Conservation (phyloP, 306 rosid species). For the Morella rubra region DNA sequence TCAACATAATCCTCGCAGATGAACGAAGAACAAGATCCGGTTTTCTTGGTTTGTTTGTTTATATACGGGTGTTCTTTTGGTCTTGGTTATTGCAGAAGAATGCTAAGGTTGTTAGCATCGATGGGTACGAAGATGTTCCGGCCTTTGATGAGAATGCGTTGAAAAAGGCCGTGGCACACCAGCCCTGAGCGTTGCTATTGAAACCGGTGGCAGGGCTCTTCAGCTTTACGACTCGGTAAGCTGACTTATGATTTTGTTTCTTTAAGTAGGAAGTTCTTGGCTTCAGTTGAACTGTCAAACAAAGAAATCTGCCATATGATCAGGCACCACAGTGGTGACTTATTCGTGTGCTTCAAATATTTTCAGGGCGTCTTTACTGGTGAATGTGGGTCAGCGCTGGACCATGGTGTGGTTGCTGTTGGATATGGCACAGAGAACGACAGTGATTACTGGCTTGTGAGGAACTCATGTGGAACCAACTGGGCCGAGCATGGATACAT, state of each 20-base stretch:
- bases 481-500: slow-evolving; percentile 95
- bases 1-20: not conserved
- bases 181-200: slow-evolving; percentile 64
- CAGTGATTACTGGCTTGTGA: slow-evolving; percentile 83
- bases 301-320: no score
- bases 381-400: slow-evolving; percentile 58
- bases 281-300: no score
- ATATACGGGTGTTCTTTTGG: not conserved
- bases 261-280: not conserved
- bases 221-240: slow-evolving; percentile 67
- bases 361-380: slow-evolving; percentile 85
- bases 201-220: slow-evolving; percentile 62
- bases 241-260: not conserved
- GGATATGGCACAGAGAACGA: slow-evolving; percentile 89
- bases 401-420: slow-evolving; percentile 85
- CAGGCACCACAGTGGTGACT: not conserved
- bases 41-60: not conserved
- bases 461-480: slow-evolving; percentile 86
- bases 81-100: slow-evolving; percentile 33
- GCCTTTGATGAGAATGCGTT: slow-evolving; percentile 46
- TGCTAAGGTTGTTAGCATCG: slow-evolving; percentile 69
- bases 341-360: not conserved
- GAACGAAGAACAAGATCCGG: not conserved
- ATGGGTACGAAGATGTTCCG: slow-evolving; percentile 86
- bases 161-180: slow-evolving; percentile 60